phyloP scores from a whole-genome alignment of 768 basidiomycete species.

The Tulasnella sp. region DNA sequence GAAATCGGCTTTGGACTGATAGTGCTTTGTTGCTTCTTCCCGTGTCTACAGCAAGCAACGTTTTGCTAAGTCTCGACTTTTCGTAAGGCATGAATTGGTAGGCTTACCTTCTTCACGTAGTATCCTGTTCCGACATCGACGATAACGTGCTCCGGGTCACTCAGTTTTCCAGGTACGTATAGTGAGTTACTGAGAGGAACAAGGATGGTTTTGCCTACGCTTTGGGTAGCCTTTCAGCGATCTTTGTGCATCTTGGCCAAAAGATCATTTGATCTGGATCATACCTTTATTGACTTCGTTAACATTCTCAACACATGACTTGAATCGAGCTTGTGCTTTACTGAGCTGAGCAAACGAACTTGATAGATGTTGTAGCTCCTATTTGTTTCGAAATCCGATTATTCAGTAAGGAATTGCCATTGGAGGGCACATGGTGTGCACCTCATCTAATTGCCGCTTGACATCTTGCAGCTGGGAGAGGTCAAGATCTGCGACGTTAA shows the following conservation, averaged over 20 bases:
- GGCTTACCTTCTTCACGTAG: slow-evolving; percentile 86
- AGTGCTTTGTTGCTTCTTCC: slow-evolving; percentile 69
- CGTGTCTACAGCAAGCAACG: slow-evolving; percentile 47
- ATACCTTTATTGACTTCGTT: slow-evolving; percentile 41
- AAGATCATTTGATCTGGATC: not conserved
- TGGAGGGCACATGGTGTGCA: slow-evolving; percentile 26
- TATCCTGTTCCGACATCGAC: slow-evolving; percentile 96
- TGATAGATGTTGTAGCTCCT: slow-evolving; percentile 90
- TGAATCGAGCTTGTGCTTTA: slow-evolving; percentile 88
- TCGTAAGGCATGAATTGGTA: too few species aligned
- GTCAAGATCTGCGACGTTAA: slow-evolving; percentile 76
- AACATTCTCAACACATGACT: slow-evolving; percentile 72
- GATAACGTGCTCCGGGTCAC: slow-evolving; percentile 75
- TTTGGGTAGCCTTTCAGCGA: not conserved
- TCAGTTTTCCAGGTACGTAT: slow-evolving; percentile 86
- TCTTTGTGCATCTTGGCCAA: slow-evolving; percentile 33
- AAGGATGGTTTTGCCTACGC: slow-evolving; percentile 71
- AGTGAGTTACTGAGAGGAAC: slow-evolving; percentile 92
- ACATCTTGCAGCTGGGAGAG: slow-evolving; percentile 81
- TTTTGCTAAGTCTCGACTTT: not conserved
- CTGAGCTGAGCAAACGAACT: slow-evolving; percentile 88
- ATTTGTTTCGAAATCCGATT: slow-evolving; percentile 4
- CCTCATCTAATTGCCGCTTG: slow-evolving; percentile 86
- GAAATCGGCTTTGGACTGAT: slow-evolving; percentile 68
- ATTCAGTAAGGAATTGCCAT: not conserved